Percentiles rank a stretch among this genome's conserved stretches.
These are phyloP conservation scores for Neoscytalidium dimidiatum DNA, from an alignment of 2,329 filamentous ascomycete genomes.

Conservation along the genomic window DNA sequence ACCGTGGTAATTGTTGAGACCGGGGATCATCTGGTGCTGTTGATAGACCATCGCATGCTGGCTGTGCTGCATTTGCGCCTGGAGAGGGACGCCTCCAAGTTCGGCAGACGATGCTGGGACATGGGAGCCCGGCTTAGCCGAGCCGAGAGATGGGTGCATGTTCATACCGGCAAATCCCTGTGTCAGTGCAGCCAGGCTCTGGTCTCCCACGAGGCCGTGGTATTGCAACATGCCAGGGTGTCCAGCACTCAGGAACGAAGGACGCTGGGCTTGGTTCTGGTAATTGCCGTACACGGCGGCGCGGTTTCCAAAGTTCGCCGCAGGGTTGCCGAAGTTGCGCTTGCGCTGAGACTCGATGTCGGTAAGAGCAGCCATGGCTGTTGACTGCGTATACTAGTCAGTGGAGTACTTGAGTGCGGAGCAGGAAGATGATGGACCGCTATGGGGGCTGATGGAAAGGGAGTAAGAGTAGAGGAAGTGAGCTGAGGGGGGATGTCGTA, in stretches of 20 bases:
- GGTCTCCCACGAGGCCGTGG: constrained; percentile 16
- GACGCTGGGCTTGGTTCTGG: constrained; percentile 17
- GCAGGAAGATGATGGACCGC: not conserved
- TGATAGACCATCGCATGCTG: constrained; percentile 42
- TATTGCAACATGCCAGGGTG: constrained; percentile 20
- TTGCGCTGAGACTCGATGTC: constrained; percentile 20
- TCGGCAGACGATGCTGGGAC: constrained; percentile 37
- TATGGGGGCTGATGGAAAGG: not conserved
- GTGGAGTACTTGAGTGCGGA: not conserved
- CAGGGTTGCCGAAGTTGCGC: constrained; percentile 19
- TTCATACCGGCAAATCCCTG: constrained; percentile 21
- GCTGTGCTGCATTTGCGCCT: constrained; percentile 27
- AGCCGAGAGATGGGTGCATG: constrained; percentile 25
- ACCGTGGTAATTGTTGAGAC: constrained; percentile 33
- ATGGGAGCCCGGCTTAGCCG: constrained; percentile 35
- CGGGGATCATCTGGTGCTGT: constrained; percentile 36
- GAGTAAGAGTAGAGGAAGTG: not conserved
- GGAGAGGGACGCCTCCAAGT: constrained; percentile 34
- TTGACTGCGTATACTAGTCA: not conserved
- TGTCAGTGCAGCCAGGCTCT: constrained; percentile 19
- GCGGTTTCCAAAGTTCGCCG: constrained; percentile 14
- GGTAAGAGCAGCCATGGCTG: constrained; percentile 14
- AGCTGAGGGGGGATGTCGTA: constrained; percentile 10
- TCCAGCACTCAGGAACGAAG: constrained; percentile 13
- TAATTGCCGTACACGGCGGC: constrained; percentile 14